Base-by-base conservation (phyloP, 83 land plant genomes). In the Diphasiastrum complanatum region DNA sequence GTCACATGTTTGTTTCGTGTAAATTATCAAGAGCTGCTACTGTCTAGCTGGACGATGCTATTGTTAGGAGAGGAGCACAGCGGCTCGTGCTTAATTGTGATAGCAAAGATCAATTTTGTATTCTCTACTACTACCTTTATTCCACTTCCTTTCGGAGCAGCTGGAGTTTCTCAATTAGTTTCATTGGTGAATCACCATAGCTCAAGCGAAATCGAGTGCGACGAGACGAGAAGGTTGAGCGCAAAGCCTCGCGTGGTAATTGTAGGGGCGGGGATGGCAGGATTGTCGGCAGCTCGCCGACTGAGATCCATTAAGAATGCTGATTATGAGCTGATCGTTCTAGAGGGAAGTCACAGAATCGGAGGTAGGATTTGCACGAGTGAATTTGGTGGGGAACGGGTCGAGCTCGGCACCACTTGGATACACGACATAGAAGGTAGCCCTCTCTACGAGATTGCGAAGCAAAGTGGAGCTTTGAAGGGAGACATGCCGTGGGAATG, bases 391-490 rank as follows among this genome's bases (percentile, higher is more conserved):
- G 96, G 89, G 0, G 83, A 75, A 69, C 33, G 85, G 28, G 63
- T 90, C 20, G 96, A 90, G 80, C 69, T 83, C 29, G 96, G 96
- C 12, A 93, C 96, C 2, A 90, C 96, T 0, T 90, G 96, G 96
- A 90, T 90, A 61, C 96, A 90, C 38, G 96, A 93, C 61, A 81
- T 90, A 32, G 86, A 65, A 0, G 96, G 93, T 29, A 90, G 93
- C 75, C 96, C 96, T 0, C 36, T 90, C 38, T 55, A 83, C 56
- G 45, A 76, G 29, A 78, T 90, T 35, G 83, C 86, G 6, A 33
- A 53, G 12, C 47, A 69, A 41, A 72, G 70, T 65, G 60, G 67
- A 2, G 73, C 80, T 4, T 65, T 86, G 2, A 63, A 75, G 24
- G 48, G 77, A 2, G 73, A 73, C 57, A 64, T 3, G 1, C 85